Base-by-base conservation (phyloP, 2,329 filamentous ascomycete species). In the Beauveria bassiana region DNA sequence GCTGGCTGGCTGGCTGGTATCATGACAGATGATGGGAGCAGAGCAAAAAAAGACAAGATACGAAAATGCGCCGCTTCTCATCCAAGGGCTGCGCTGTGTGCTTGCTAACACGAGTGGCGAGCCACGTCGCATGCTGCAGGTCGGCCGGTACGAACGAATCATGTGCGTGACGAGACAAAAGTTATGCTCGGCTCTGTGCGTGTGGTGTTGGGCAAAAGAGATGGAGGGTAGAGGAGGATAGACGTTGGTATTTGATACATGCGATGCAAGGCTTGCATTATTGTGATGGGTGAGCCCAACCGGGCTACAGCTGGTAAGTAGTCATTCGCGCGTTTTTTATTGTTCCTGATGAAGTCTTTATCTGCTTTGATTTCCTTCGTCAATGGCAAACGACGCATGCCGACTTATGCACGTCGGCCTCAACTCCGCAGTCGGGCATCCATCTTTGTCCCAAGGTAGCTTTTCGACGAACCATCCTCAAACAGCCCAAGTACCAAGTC, bases 381-480 rank as follows among this genome's bases (percentile, higher is more conserved):
- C 22, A 24, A 42, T 57, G 54, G 38, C 42, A n/a, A 46, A 49
- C 24, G 24, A 49, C 24, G 24, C 22, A 59, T 20, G 43, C 18
- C 51, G 24, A 42, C 31, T 55, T 45, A 61, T 61, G 60, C 60
- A 61, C 47, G 52, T 57, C 52, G 60, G 45, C 45, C 52, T 52
- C 38, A 56, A 22, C 60, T 61, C 53, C 60, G 60, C 60, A 57
- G 53, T 61, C 60, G 60, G 60, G 60, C 60, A 57, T 46, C 60
- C 38, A 61, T 45, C 16, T 43, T 5, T 18, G 43, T 34, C 14
- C 49, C 16, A 38, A 38, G 34, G 34, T 38, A 51, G 6, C 18
- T 16, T 9, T n/a, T 47, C 43, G 42, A 45, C 40, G 54, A 57
- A 57, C 54, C 47, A 34, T 60, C 12, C 38, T 42, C 28, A 16